phyloP scores from a whole-genome alignment of 108 stramenopile species.

The Pinguiococcus pyrenoidosus region DNA sequence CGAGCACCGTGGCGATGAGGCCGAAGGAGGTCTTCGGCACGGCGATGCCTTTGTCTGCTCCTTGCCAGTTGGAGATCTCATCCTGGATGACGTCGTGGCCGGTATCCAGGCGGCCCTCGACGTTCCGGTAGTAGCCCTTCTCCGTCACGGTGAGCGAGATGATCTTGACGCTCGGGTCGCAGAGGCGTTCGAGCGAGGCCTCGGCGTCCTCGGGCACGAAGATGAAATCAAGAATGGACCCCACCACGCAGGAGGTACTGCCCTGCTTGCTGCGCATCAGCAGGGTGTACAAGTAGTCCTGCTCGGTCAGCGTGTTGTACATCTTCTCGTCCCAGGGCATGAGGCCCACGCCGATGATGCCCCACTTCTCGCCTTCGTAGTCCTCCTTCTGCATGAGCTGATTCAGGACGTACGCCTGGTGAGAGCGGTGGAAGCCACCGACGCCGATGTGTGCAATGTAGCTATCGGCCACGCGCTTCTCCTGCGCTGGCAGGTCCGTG shows the following conservation, averaged over 20 bases:
- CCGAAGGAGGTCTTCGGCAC: conserved; percentile 22
- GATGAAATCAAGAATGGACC: conserved; percentile 28
- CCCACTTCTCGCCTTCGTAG: conserved; percentile 26
- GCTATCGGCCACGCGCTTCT: conserved; percentile 7
- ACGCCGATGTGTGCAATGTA: conserved; percentile 42
- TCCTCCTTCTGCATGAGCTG: conserved; percentile 10
- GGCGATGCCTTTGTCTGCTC: background rate
- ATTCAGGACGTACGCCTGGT: conserved; percentile 41
- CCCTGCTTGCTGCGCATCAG: conserved; percentile 14
- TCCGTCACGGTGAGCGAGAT: conserved; percentile 44
- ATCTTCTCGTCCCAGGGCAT: conserved; percentile 32
- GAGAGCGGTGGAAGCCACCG: conserved; percentile 44
- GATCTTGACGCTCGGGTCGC: conserved; percentile 17
- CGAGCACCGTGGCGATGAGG: conserved; percentile 19
- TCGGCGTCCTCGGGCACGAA: conserved; percentile 13
- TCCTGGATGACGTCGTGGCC: conserved; percentile 15
- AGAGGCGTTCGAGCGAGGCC: background rate
- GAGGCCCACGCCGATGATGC: conserved; percentile 37
- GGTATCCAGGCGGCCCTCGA: conserved; percentile 29
- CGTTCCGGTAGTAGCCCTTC: conserved; percentile 42
- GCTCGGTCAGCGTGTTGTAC: conserved; percentile 24
- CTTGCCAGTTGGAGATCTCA: conserved; percentile 16
- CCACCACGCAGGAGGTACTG: conserved; percentile 15
- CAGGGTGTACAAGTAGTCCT: conserved; percentile 41
- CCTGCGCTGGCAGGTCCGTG: background rate